These are phyloP conservation scores for Oldenlandia corymbosa DNA, from an alignment of 257 asterid species.

Conservation along the genomic window DNA sequence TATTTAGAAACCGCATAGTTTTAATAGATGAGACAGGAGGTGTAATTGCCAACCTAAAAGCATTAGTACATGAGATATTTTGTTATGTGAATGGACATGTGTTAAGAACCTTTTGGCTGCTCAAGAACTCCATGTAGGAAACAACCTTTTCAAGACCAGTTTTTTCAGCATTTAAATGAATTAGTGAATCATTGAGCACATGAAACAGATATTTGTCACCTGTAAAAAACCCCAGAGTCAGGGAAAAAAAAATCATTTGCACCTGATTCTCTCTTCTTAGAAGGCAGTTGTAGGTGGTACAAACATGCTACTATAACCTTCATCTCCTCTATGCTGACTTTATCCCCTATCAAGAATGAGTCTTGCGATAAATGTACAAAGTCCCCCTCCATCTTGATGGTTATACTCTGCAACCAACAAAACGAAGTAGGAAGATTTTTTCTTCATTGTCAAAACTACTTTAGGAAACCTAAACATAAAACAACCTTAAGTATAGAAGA, in stretches of 20 bases:
- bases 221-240: neutral
- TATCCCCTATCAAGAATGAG: constrained; percentile 36
- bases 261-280: constrained; percentile 76
- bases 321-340: constrained; percentile 56
- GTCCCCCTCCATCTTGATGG: constrained; percentile 54
- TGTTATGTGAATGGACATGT: no score
- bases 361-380: constrained; percentile 43
- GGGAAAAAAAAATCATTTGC: constrained; percentile 16
- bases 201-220: neutral
- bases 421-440: constrained; percentile 12
- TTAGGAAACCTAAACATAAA: neutral
- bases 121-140: no score
- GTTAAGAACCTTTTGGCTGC: no score
- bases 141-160: no score
- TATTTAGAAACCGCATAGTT: no score
- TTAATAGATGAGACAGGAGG: no score
- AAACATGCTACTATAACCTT: constrained; percentile 79
- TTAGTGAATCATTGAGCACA: neutral
- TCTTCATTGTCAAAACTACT: neutral
- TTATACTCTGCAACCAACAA: constrained; percentile 47
- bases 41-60: no score
- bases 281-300: constrained; percentile 60
- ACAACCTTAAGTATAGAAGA: neutral
- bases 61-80: no score
- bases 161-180: neutral